phyloP scores from a whole-genome alignment of 345 rosid species.

The Pelargonium nanum region DNA sequence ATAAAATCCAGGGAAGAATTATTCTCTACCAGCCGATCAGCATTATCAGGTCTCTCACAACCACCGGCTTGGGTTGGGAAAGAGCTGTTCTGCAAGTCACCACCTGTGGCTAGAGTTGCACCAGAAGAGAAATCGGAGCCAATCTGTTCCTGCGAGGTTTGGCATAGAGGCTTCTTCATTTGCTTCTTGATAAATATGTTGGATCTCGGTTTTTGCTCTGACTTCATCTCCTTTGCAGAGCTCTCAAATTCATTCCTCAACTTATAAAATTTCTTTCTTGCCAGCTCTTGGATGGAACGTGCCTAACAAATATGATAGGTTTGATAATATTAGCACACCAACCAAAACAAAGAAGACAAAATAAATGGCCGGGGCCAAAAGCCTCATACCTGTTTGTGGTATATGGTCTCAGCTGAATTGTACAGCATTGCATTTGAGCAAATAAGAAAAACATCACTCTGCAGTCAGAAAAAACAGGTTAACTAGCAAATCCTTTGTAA shows the following conservation, averaged over 20 bases:
- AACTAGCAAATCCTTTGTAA: conserved; percentile 6
- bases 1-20: conserved; percentile 34
- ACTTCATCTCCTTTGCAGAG: conserved; percentile 39
- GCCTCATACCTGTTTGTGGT: conserved; percentile 55
- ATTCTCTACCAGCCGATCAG: conserved; percentile 38
- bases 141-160: conserved; percentile 36
- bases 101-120: conserved; percentile 47
- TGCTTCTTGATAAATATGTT: conserved; percentile 41
- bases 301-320: conserved; percentile 34
- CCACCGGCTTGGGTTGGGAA: conserved; percentile 28
- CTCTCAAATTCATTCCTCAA: conserved; percentile 40
- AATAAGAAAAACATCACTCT: conserved; percentile 64
- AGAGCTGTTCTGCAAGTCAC: conserved; percentile 36
- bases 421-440: conserved; percentile 87
- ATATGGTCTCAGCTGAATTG: conserved; percentile 62
- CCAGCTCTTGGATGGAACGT: conserved; percentile 61
- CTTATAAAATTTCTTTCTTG: conserved; percentile 58
- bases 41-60: conserved; percentile 37
- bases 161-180: conserved; percentile 39
- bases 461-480: conserved; percentile 28
- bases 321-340: conserved; percentile 1
- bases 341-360: background rate
- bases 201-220: conserved; percentile 36
- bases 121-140: conserved; percentile 57
- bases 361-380: background rate